Evolutionary conservation across 805 yeast species (phyloP).

Genomic region (Zygoascus ofunaensis): DNA sequence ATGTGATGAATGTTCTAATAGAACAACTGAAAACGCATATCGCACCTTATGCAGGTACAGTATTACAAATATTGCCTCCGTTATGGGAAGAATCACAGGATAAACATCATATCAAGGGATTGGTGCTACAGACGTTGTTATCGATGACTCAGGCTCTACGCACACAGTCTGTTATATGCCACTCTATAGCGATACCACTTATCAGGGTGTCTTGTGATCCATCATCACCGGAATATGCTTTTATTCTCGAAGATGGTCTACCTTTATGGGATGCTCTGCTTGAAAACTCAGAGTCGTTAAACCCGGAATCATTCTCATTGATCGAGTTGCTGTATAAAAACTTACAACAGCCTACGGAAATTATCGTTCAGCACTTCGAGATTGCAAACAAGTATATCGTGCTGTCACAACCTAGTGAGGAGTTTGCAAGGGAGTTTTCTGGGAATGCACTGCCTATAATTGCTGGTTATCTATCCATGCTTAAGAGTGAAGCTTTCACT

Average conservation of each 20-base stretch:
- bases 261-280: slow-evolving; percentile 72
- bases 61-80: slow-evolving; percentile 47
- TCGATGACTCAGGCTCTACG: slow-evolving; percentile 25
- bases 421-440: neutral
- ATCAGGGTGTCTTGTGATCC: slow-evolving; percentile 55
- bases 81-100: slow-evolving; percentile 60
- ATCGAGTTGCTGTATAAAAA: slow-evolving; percentile 50
- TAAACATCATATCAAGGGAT: slow-evolving; percentile 29
- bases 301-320: slow-evolving; percentile 34
- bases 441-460: neutral
- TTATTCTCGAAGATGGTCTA: slow-evolving; percentile 76
- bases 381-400: slow-evolving; percentile 29
- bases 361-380: slow-evolving; percentile 24
- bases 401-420: neutral
- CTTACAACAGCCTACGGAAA: slow-evolving; percentile 51
- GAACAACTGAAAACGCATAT: slow-evolving; percentile 26
- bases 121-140: slow-evolving; percentile 30
- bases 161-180: slow-evolving; percentile 13
- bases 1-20: slow-evolving; percentile 51
- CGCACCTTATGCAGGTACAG: slow-evolving; percentile 22
- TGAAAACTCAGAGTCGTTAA: slow-evolving; percentile 46
- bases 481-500: neutral
- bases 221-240: slow-evolving; percentile 42
- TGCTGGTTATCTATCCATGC: neutral
- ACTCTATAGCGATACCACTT: slow-evolving; percentile 42